A percentile compares a stretch with the other conserved stretches of the same genome.
These are phyloP conservation scores for Ramaria sp. DNA, from an alignment of 768 basidiomycete species.

Conservation along the genomic window DNA sequence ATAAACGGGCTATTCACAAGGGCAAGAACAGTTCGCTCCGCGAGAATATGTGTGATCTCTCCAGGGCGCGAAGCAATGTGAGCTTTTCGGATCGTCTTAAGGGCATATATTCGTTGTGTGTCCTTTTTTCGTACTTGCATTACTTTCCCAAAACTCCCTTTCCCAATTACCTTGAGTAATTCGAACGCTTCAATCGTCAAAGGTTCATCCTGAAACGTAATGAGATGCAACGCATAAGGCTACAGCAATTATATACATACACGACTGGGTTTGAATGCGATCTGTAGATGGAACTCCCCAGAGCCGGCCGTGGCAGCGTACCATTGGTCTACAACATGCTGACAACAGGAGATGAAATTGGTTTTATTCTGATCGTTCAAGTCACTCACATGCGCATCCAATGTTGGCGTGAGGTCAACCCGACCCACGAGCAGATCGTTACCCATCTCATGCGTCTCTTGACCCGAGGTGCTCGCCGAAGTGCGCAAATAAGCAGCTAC, in stretches of 20 bases:
- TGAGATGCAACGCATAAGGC: neutral
- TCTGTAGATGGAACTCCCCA: slow-evolving; percentile 92
- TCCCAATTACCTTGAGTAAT: slow-evolving; percentile 94
- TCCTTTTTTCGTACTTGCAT: slow-evolving; percentile 99
- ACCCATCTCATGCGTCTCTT: slow-evolving; percentile 77
- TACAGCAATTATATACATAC: slow-evolving; percentile 17
- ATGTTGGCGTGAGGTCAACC: slow-evolving; percentile 74
- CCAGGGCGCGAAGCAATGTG: slow-evolving; percentile 93
- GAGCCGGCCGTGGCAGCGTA: slow-evolving; percentile 72
- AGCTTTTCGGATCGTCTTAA: slow-evolving; percentile 97
- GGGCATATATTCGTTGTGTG: slow-evolving; percentile 92
- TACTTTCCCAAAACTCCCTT: slow-evolving; percentile 96
- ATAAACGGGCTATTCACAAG: slow-evolving; percentile 99
- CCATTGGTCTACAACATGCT: slow-evolving; percentile 89
- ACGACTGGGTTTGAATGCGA: slow-evolving; percentile 83
- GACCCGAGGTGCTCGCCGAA: slow-evolving; percentile 53
- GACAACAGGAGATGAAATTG: slow-evolving; percentile 10
- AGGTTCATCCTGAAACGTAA: slow-evolving; percentile 35
- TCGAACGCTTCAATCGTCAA: slow-evolving; percentile 97
- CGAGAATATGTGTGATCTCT: slow-evolving; percentile 96
- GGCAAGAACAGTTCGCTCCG: slow-evolving; percentile 92
- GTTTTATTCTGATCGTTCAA: slow-evolving; percentile 6
- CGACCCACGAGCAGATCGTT: slow-evolving; percentile 93
- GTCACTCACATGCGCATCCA: slow-evolving; percentile 60
- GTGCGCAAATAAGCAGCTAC: slow-evolving; percentile 89